phyloP scores from a whole-genome alignment of 805 yeast genomes.

The Saturnispora kantuleensis region DNA sequence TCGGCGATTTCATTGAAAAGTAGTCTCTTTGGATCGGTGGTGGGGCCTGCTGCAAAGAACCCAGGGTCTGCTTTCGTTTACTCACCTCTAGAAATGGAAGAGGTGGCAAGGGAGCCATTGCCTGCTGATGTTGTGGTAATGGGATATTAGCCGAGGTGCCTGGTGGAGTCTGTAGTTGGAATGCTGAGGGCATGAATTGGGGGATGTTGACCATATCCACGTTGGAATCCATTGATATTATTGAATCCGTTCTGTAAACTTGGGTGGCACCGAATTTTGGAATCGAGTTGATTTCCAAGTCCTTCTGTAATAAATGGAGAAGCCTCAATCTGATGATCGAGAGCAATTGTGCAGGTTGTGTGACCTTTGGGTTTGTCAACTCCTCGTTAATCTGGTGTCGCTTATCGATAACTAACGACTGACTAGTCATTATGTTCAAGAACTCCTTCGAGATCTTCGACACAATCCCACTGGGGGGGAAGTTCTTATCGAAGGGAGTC shows the following conservation, averaged over 20 bases:
- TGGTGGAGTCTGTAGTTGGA: conserved; percentile 4
- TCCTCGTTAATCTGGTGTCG: conserved; percentile 21
- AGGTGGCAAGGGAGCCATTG: not conserved
- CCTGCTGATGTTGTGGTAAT: conserved; percentile 1
- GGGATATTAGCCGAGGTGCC: not conserved
- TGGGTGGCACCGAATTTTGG: conserved; percentile 11
- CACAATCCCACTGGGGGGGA: conserved; percentile 61
- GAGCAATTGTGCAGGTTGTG: conserved; percentile 15
- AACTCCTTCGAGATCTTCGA: conserved; percentile 51
- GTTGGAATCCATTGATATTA: conserved; percentile 13
- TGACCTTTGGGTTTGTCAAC: conserved; percentile 14
- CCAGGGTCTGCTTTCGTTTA: conserved; percentile 3
- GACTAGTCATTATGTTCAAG: conserved; percentile 14
- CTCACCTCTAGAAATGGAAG: not conserved
- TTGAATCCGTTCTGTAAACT: conserved; percentile 23
- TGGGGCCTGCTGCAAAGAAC: not conserved
- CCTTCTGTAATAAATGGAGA: conserved; percentile 23
- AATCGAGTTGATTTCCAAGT: conserved; percentile 5
- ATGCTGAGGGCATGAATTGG: conserved; percentile 9
- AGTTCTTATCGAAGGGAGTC: conserved; percentile 56
- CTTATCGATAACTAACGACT: conserved; percentile 18
- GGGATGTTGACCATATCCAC: conserved; percentile 10
- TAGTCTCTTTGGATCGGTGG: not conserved
- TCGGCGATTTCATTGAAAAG: conserved; percentile 4
- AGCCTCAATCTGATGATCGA: conserved; percentile 26